Percentiles rank a stretch among this genome's conserved stretches.
Evolutionary conservation across 2,329 filamentous ascomycete species (phyloP).

Genomic region (Exophiala lecanii-corni): DNA sequence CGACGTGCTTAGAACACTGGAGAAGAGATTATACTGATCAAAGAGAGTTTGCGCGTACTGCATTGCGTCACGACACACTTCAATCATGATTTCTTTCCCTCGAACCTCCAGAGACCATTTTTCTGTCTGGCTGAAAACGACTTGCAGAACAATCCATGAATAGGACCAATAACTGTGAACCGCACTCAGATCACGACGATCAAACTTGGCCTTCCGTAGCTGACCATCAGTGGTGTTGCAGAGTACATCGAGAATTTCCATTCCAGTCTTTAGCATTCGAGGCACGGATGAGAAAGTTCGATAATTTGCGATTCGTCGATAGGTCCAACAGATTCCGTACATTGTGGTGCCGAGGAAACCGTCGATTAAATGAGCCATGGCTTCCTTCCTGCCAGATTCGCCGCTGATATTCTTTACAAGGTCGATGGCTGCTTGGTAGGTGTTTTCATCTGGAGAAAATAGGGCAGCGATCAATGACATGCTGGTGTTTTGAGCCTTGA

Average conservation of each 20-base stretch:
- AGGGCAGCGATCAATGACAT: conserved; percentile 73
- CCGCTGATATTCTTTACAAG: conserved; percentile 77
- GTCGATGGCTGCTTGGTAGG: conserved; percentile 75
- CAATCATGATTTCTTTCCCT: conserved; percentile 74
- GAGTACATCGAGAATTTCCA: conserved; percentile 59
- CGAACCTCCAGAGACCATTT: conserved; percentile 67
- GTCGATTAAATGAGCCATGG: conserved; percentile 57
- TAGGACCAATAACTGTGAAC: conserved; percentile 77
- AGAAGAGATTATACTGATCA: conserved; percentile 77
- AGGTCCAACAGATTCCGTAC: conserved; percentile 52
- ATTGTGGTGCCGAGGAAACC: conserved; percentile 54
- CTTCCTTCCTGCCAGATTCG: conserved; percentile 59
- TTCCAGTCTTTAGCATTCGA: conserved; percentile 57
- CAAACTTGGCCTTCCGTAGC: conserved; percentile 54
- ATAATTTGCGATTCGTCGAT: conserved; percentile 52
- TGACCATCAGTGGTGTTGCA: conserved; percentile 60
- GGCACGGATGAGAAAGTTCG: conserved; percentile 57
- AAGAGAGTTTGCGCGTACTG: conserved; percentile 84
- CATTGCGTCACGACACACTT: conserved; percentile 93
- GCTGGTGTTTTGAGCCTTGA: conserved; percentile 62
- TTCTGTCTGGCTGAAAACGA: conserved; percentile 79
- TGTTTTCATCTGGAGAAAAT: conserved; percentile 72
- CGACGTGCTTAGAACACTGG: conserved; percentile 58
- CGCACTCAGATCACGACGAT: conserved; percentile 58
- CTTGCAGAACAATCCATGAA: conserved; percentile 75